A percentile compares a stretch with the other conserved stretches of the same genome.
Evolutionary conservation across 371 early-diverging fungal species (phyloP).

Genomic region (Batkoa obscura): DNA sequence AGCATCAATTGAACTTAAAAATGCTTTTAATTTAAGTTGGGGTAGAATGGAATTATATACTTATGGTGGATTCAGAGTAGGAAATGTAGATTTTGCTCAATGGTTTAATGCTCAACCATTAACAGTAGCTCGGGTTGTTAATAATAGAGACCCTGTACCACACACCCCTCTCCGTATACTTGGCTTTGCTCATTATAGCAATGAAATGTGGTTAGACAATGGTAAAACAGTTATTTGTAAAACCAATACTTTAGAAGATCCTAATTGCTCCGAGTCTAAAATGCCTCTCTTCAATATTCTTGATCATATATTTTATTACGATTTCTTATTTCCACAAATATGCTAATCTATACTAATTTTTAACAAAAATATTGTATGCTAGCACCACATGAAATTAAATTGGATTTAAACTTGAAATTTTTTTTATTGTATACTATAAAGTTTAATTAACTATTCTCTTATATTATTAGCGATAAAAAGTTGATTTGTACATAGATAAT

Average conservation of each 20-base stretch:
- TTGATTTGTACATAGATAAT: no score
- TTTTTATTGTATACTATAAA: no score
- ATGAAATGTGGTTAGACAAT: background rate
- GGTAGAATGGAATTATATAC: background rate
- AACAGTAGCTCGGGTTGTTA: background rate
- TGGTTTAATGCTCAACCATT: background rate
- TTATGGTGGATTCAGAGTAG: constrained; percentile 3
- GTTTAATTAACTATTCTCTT: no score
- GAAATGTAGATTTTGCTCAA: constrained; percentile 3
- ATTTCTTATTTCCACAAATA: no score
- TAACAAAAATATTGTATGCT: no score
- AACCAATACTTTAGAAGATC: background rate
- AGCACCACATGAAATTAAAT: no score
- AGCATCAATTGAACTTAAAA: background rate
- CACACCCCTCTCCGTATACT: no score
- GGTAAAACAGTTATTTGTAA: background rate
- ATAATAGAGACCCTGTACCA: background rate
- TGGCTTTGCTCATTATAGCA: background rate
- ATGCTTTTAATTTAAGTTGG: background rate
- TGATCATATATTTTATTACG: no score
- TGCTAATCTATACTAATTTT: no score
- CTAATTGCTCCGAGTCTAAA: background rate
- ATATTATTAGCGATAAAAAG: no score
- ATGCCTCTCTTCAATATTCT: no score
- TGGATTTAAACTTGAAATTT: no score